phyloP scores from a whole-genome alignment of 805 yeast species.

The Vanderwaltozyma yarrowii region DNA sequence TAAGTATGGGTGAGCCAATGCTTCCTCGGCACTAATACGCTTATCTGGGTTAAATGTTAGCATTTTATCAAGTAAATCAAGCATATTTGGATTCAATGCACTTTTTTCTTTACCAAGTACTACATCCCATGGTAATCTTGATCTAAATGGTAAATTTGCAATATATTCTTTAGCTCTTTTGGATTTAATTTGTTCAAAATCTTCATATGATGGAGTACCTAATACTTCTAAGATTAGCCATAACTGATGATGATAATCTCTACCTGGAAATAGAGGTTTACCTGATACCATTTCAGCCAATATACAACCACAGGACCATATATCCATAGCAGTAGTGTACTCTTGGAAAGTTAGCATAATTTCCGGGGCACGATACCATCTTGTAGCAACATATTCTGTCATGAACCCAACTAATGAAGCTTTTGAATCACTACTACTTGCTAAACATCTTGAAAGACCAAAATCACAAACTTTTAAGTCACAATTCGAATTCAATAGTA shows the following conservation, averaged over 20 bases:
- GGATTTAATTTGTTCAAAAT: conserved; percentile 61
- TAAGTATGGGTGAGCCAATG: conserved; percentile 65
- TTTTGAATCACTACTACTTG: conserved; percentile 31
- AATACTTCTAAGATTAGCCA: conserved; percentile 54
- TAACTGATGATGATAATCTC: conserved; percentile 61
- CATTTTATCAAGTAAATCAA: conserved; percentile 58
- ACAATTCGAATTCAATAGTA: conserved; percentile 58
- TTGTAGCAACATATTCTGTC: conserved; percentile 76
- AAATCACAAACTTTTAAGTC: conserved; percentile 73
- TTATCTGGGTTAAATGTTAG: conserved; percentile 66
- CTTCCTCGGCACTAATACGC: conserved; percentile 65
- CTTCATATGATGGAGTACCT: conserved; percentile 69
- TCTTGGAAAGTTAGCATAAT: conserved; percentile 66
- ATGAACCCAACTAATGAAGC: conserved; percentile 43
- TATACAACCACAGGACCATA: conserved; percentile 77
- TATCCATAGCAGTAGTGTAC: conserved; percentile 66
- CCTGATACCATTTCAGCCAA: conserved; percentile 56
- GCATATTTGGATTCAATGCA: conserved; percentile 34
- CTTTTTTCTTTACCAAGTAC: conserved; percentile 14
- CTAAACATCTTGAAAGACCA: conserved; percentile 55
- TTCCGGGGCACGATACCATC: conserved; percentile 83
- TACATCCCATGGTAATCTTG: conserved; percentile 38
- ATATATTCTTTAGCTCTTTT: conserved; percentile 72
- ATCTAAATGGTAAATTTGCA: conserved; percentile 51
- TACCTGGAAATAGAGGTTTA: conserved; percentile 64